phyloP scores from a whole-genome alignment of 371 early-diverging fungal species.

The Mortierella sp. region DNA sequence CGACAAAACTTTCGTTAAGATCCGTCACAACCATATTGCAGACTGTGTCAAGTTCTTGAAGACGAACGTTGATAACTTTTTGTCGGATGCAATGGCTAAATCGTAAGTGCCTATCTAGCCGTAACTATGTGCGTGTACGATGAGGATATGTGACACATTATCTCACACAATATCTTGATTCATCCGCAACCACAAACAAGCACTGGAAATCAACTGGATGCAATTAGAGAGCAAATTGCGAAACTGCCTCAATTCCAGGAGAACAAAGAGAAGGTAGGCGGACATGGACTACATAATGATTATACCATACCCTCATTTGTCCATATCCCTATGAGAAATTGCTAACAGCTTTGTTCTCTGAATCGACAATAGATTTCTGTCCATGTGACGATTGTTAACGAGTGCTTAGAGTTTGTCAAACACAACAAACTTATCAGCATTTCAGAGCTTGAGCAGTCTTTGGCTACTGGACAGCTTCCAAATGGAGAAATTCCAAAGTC shows the following conservation, averaged over 20 bases:
- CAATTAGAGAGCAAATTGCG: conserved; percentile 90
- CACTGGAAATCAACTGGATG: conserved; percentile 74
- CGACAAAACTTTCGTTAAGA: conserved; percentile 82
- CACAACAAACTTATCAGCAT: conserved; percentile 80
- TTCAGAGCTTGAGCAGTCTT: conserved; percentile 77
- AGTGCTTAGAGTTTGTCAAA: conserved; percentile 85
- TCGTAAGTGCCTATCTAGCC: conserved; percentile 17
- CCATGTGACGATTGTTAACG: conserved; percentile 92
- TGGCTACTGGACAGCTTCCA: conserved; percentile 50
- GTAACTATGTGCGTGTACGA: too few species aligned
- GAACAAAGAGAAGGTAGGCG: conserved; percentile 71
- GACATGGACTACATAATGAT: not conserved
- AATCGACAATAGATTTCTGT: conserved; percentile 42
- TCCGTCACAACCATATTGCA: conserved; percentile 95
- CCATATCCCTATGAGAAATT: not conserved
- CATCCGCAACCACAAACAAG: conserved; percentile 21
- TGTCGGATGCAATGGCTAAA: conserved; percentile 59
- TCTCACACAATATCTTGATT: not conserved
- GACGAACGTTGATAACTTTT: conserved; percentile 82
- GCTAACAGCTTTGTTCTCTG: not conserved
- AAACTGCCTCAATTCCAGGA: conserved; percentile 96
- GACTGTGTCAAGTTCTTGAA: conserved; percentile 88
- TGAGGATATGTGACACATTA: not conserved
- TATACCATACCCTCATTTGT: not conserved
- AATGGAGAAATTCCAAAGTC: conserved; percentile 51